Conservation (phyloP, 2,329 filamentous ascomycete species). For the Metarhizium sp. region DNA sequence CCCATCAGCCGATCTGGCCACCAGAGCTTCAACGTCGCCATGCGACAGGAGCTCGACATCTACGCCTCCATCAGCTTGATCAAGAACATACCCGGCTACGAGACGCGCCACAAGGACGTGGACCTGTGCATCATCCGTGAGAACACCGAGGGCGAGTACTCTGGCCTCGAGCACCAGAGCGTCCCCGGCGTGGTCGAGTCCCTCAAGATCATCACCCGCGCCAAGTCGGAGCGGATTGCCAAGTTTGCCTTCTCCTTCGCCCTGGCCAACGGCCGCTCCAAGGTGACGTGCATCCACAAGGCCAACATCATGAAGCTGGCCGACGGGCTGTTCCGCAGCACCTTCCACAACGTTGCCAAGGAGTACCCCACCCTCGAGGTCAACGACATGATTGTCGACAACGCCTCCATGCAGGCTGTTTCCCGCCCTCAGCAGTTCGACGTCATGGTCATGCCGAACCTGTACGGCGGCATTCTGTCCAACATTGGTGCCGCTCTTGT, state of each 20-base stretch:
- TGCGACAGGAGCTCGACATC: constrained; percentile 98
- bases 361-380: constrained; percentile 93
- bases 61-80: constrained; percentile 96
- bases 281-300: constrained; percentile 99
- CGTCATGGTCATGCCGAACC: constrained; percentile 99
- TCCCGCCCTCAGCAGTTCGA: constrained; percentile 96
- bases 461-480: constrained; percentile 97
- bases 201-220: constrained; percentile 98
- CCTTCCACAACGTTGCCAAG: constrained; percentile 86
- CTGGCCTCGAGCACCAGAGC: constrained; percentile 95
- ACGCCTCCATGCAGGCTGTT: constrained; percentile 98
- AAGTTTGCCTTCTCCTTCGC: constrained; percentile 98
- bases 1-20: constrained; percentile 94
- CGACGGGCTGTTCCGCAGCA: constrained; percentile 96
- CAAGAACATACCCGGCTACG: constrained; percentile 99
- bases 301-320: constrained; percentile 99
- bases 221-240: constrained; percentile 98
- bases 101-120: constrained; percentile 94
- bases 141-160: constrained; percentile 99
- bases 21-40: constrained; percentile 98
- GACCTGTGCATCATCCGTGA: constrained; percentile 99
- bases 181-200: constrained; percentile 95
- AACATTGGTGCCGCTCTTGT: constrained; percentile 98
- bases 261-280: constrained; percentile 96
- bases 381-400: constrained; percentile 99